phyloP scores from a whole-genome alignment of 306 rosid species.

The Alnus glutinosa region DNA sequence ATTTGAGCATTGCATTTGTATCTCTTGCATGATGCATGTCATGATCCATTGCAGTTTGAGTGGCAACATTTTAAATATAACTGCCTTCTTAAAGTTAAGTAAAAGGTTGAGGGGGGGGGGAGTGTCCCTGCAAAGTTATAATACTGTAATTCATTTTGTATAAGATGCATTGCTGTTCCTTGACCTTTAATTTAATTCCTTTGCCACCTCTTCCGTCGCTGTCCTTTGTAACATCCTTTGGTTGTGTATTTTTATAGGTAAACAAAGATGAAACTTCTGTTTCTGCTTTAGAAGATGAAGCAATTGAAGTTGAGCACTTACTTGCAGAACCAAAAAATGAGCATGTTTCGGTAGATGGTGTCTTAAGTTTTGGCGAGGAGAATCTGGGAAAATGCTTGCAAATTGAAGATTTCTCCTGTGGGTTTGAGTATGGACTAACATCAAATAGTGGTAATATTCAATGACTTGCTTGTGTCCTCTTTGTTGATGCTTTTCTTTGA shows the following conservation, averaged over 20 bases:
- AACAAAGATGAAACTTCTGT: constrained; percentile 58
- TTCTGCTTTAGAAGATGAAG: constrained; percentile 57
- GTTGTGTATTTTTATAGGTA: constrained; percentile 38
- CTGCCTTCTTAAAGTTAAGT: neutral
- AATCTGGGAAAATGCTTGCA: constrained; percentile 42
- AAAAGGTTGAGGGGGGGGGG: too few species aligned
- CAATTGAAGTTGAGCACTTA: constrained; percentile 54
- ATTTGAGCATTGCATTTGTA: neutral
- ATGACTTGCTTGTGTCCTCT: neutral
- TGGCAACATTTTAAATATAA: neutral
- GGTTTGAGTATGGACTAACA: constrained; percentile 50
- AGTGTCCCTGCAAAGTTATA: neutral
- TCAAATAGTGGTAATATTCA: constrained; percentile 42
- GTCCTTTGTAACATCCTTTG: constrained; percentile 17
- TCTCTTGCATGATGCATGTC: neutral
- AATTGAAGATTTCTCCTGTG: constrained; percentile 44
- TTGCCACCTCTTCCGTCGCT: neutral
- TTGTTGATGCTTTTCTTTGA: constrained; percentile 23
- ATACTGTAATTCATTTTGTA: neutral
- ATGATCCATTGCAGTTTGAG: neutral
- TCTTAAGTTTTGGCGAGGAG: constrained; percentile 43
- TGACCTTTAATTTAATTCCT: constrained; percentile 4
- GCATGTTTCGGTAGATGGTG: constrained; percentile 48
- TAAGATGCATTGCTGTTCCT: neutral
- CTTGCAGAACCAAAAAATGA: constrained; percentile 64